phyloP scores from a whole-genome alignment of 176 grass and related monocot species.

The Oropetium thomaeum region DNA sequence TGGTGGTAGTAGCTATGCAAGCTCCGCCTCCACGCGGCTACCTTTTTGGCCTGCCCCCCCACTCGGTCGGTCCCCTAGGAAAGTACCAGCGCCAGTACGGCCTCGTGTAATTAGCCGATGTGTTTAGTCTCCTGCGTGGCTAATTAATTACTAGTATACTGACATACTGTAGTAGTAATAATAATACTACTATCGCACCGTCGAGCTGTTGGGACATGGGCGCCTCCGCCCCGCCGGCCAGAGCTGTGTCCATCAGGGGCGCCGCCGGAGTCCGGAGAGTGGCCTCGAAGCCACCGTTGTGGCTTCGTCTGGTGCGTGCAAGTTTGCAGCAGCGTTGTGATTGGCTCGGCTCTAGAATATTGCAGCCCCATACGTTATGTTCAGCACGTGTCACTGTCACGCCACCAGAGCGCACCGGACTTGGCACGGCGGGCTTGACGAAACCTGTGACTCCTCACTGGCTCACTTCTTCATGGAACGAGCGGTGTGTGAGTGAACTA shows the following conservation, averaged over 20 bases:
- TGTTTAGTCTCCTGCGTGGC: neutral
- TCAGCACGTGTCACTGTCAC: neutral
- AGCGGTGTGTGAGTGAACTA: constrained; percentile 4
- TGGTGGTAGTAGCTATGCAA: neutral
- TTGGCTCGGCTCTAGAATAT: constrained; percentile 17
- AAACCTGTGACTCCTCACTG: neutral
- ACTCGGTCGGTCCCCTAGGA: neutral
- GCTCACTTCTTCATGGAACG: neutral
- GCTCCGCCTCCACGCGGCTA: constrained; percentile 13
- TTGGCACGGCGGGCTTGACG: constrained; percentile 1
- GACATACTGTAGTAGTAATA: too few species aligned
- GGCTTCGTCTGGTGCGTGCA: constrained; percentile 14
- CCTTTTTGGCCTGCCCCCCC: constrained; percentile 7
- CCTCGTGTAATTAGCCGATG: constrained; percentile 3
- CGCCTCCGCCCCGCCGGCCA: neutral
- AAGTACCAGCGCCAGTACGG: constrained; percentile 33
- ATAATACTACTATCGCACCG: neutral
- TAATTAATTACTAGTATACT: neutral
- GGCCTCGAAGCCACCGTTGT: constrained; percentile 20
- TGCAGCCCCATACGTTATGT: neutral
- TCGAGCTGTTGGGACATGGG: neutral
- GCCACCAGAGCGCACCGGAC: neutral
- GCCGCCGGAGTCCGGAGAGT: neutral
- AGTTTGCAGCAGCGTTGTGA: neutral
- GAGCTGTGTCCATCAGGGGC: neutral